Conservation (phyloP, 140 eudicot genomes). For the Flaveria floridana region DNA sequence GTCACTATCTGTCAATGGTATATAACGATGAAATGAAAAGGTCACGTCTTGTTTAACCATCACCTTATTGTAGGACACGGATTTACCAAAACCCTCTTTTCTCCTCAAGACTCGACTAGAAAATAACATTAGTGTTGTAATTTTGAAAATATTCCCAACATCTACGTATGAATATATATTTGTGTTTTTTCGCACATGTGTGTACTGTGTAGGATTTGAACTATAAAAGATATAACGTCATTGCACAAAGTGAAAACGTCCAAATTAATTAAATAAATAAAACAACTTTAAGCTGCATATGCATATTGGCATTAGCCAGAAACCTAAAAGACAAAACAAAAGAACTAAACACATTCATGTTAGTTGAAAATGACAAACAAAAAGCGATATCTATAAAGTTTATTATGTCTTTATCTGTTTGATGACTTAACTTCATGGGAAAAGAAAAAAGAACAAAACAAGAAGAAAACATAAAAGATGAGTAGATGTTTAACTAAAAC, state of each 20-base stretch:
- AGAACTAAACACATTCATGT: conserved; percentile 16
- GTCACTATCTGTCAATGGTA: no score
- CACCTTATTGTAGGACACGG: no score
- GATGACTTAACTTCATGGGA: conserved; percentile 22
- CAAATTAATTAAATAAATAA: neutral
- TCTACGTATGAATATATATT: no score
- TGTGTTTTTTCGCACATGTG: no score
- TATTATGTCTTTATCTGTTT: conserved; percentile 30
- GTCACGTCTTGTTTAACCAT: no score
- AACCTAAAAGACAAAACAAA: conserved; percentile 25
- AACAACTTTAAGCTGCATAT: conserved; percentile 13
- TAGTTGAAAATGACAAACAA: conserved; percentile 40
- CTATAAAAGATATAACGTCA: neutral
- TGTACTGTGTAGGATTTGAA: no score
- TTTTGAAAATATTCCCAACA: no score
- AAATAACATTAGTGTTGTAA: no score
- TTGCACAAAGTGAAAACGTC: neutral
- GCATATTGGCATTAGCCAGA: conserved; percentile 31
- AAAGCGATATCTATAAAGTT: conserved; percentile 26
- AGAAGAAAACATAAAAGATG: conserved; percentile 32
- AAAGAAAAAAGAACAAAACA: conserved; percentile 16
- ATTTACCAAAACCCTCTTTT: no score
- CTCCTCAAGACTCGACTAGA: no score
- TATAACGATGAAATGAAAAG: no score
- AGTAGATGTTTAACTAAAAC: conserved; percentile 40